phyloP scores from a whole-genome alignment of 2,329 filamentous ascomycete species.

The Penicillium griseofulvum region DNA sequence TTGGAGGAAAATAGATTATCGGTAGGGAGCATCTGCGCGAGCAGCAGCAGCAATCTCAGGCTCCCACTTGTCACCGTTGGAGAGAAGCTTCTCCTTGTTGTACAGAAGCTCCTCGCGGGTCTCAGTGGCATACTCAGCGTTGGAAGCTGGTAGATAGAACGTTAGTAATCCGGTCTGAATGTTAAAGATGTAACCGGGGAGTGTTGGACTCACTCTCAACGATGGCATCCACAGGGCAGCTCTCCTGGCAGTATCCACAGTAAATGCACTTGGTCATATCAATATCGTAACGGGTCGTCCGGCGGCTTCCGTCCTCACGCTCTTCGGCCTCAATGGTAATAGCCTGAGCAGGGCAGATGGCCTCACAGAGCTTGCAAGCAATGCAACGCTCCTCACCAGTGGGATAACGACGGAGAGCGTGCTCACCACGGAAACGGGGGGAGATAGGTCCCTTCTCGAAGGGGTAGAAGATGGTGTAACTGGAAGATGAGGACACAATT shows the following conservation, averaged over 20 bases:
- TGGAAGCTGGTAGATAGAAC: constrained; percentile 51
- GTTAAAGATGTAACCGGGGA: not conserved
- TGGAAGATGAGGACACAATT: constrained; percentile 39
- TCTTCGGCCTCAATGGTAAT: constrained; percentile 99
- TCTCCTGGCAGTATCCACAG: constrained; percentile 98
- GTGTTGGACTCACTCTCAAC: constrained; percentile 60
- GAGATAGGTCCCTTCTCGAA: constrained; percentile 99
- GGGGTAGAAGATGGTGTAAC: constrained; percentile 97
- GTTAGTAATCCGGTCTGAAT: not conserved
- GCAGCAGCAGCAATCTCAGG: constrained; percentile 90
- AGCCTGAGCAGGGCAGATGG: constrained; percentile 94
- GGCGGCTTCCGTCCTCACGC: constrained; percentile 88
- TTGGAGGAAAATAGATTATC: constrained; percentile 51
- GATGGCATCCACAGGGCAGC: constrained; percentile 95
- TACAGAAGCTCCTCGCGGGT: constrained; percentile 91
- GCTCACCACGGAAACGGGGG: constrained; percentile 95
- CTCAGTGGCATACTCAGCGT: constrained; percentile 72
- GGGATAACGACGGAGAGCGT: constrained; percentile 92
- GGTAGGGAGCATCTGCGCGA: constrained; percentile 88
- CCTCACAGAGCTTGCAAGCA: constrained; percentile 99
- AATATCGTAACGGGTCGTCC: constrained; percentile 97
- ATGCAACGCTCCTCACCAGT: constrained; percentile 99
- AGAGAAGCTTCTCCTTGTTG: constrained; percentile 92
- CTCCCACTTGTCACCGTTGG: constrained; percentile 96
- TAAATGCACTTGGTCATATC: constrained; percentile 99